Conservation (phyloP, 1,139 yeast genomes). For the Geotrichum macrosporum region DNA sequence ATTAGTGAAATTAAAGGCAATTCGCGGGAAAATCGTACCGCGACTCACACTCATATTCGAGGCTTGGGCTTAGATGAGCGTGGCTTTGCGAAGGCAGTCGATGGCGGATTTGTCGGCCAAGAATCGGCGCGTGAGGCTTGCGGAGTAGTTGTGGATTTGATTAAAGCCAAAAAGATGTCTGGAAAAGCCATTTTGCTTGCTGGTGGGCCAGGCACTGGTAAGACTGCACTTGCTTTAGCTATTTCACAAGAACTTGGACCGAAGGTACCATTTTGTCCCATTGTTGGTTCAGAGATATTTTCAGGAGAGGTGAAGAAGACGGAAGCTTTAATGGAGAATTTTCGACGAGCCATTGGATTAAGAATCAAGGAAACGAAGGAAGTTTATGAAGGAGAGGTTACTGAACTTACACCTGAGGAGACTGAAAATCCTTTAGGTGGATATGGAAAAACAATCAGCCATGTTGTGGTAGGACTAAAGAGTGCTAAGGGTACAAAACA, state of each 20-base stretch:
- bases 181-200: constrained; percentile 95
- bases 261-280: constrained; percentile 96
- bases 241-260: constrained; percentile 97
- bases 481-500: constrained; percentile 95
- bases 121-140: constrained; percentile 94
- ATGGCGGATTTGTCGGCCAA: constrained; percentile 97
- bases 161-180: constrained; percentile 88
- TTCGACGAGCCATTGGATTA: constrained; percentile 92
- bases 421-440: constrained; percentile 97
- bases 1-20: constrained; percentile 76
- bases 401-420: constrained; percentile 94
- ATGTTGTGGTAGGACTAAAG: constrained; percentile 89
- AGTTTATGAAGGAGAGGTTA: constrained; percentile 97
- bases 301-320: constrained; percentile 98
- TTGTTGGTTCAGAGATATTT: constrained; percentile 90
- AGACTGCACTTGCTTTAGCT: constrained; percentile 93
- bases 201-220: constrained; percentile 98
- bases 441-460: constrained; percentile 92
- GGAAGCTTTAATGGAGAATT: constrained; percentile 94
- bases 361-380: constrained; percentile 96
- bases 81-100: constrained; percentile 78
- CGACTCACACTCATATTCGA: constrained; percentile 95
- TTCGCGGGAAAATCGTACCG: constrained; percentile 70
- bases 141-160: constrained; percentile 90
- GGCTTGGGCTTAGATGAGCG: constrained; percentile 91